A percentile compares a stretch with the other conserved stretches of the same genome.
Evolutionary conservation across 257 asterid genomes (phyloP).

Genomic region (Solanum virginianum): DNA sequence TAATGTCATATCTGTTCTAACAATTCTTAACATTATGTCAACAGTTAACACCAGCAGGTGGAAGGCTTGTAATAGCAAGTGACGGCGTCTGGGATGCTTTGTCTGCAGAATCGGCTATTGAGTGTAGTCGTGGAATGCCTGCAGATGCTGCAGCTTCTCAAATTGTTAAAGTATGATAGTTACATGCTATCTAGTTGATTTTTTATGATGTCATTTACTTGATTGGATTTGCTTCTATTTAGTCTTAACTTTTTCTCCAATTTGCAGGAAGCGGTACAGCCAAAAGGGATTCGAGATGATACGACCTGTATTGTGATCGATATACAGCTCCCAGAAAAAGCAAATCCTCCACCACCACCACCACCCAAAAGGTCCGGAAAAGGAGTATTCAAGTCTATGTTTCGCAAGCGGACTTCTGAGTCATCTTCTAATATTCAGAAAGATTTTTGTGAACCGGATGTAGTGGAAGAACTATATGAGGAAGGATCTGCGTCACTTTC

Average conservation of each 20-base stretch:
- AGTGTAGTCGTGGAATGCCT: conserved; percentile 81
- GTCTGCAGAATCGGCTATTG: conserved; percentile 78
- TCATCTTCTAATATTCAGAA: conserved; percentile 50
- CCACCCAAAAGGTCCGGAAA: conserved; percentile 69
- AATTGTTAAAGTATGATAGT: conserved; percentile 57
- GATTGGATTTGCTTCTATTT: not conserved
- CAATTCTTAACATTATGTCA: conserved; percentile 1
- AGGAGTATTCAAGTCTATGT: conserved; percentile 74
- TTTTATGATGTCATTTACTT: not conserved
- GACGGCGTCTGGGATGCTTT: conserved; percentile 99
- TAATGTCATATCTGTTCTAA: not conserved
- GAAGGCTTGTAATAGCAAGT: conserved; percentile 82
- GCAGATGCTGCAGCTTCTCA: conserved; percentile 88
- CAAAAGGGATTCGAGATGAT: conserved; percentile 90
- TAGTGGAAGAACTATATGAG: conserved; percentile 85
- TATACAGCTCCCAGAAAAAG: conserved; percentile 60
- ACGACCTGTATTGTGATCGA: conserved; percentile 97
- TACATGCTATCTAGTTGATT: not conserved
- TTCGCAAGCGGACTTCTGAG: conserved; percentile 54
- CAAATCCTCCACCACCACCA: conserved; percentile 42
- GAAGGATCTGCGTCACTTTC: conserved; percentile 93
- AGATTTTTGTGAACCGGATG: conserved; percentile 46
- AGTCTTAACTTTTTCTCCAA: not conserved
- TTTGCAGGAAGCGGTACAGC: conserved; percentile 70
- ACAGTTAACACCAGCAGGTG: conserved; percentile 90